Evolutionary conservation across 306 rosid genomes (phyloP).

Genomic region (Sesbania bispinosa): DNA sequence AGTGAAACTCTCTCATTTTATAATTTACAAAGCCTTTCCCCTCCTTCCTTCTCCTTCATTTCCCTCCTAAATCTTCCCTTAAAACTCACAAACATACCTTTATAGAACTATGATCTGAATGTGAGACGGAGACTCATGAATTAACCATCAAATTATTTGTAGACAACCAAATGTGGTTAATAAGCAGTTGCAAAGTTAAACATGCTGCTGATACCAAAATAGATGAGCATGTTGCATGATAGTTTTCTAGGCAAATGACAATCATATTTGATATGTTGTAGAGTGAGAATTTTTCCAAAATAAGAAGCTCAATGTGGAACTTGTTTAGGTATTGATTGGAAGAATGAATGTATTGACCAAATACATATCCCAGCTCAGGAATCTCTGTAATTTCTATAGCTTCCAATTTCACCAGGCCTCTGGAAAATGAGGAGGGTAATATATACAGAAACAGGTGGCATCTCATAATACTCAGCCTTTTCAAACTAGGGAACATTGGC

Average conservation of each 20-base stretch:
- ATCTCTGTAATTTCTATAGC: rapidly evolving
- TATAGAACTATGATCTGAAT: not conserved
- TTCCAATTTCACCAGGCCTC: not conserved
- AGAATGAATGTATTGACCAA: not conserved
- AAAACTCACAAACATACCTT: too few relatives aligned
- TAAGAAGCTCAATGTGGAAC: not conserved
- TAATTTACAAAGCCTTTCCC: too few relatives aligned
- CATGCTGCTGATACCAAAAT: too few relatives aligned
- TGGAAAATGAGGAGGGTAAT: not conserved
- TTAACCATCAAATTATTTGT: not conserved
- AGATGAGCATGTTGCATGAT: not conserved
- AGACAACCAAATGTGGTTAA: too few relatives aligned
- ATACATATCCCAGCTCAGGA: not conserved
- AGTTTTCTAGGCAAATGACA: not conserved
- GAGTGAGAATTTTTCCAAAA: not conserved
- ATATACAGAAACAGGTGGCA: not conserved
- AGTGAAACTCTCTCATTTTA: too few relatives aligned
- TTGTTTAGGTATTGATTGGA: not conserved
- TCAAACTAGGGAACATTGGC: not conserved
- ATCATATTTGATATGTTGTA: not conserved
- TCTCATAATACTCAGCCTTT: rapidly evolving
- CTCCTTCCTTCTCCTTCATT: too few relatives aligned
- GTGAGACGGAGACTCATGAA: not conserved
- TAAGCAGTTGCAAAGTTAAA: not conserved
- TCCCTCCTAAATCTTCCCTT: too few relatives aligned